Conservation (phyloP, 352 stramenopile species). For the Phytophthora megakarya region DNA sequence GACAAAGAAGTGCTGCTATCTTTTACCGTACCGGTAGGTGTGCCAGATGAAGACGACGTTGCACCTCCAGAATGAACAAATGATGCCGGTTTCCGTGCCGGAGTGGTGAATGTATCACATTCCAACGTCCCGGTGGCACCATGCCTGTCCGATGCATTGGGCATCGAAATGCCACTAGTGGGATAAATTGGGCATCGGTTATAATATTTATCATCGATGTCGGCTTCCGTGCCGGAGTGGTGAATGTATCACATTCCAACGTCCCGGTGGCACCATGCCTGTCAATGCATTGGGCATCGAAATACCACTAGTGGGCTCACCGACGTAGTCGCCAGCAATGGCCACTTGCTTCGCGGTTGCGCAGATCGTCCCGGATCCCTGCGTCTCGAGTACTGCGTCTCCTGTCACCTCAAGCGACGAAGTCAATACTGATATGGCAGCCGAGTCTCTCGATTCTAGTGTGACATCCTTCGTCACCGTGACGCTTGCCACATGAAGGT, state of each 20-base stretch:
- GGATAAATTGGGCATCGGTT: no score
- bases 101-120: slow-evolving; percentile 29
- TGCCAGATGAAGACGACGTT: no score
- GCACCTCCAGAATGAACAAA: no score
- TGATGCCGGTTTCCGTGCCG: slow-evolving; percentile 25
- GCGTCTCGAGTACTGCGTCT: slow-evolving; percentile 27
- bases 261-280: slow-evolving; percentile 37
- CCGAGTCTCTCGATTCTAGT: slow-evolving; percentile 25
- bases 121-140: slow-evolving; percentile 25
- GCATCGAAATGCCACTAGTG: slow-evolving; percentile 51
- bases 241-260: slow-evolving; percentile 26
- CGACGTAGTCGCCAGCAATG: slow-evolving; percentile 29
- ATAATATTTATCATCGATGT: no score
- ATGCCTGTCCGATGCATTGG: slow-evolving; percentile 38
- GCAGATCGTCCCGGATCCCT: slow-evolving; percentile 34
- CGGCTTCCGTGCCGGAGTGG: slow-evolving; percentile 26
- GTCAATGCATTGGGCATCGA: slow-evolving; percentile 40
- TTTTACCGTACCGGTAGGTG: no score
- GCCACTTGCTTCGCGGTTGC: slow-evolving; percentile 22
- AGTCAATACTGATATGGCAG: slow-evolving; percentile 21
- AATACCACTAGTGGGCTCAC: slow-evolving; percentile 27
- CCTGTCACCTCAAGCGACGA: slow-evolving; percentile 27
- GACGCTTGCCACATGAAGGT: slow-evolving; percentile 36
- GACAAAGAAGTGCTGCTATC: no score
- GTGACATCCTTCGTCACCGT: slow-evolving; percentile 20